phyloP scores from a whole-genome alignment of 2,329 filamentous ascomycete species.

The Colletotrichum sp. region DNA sequence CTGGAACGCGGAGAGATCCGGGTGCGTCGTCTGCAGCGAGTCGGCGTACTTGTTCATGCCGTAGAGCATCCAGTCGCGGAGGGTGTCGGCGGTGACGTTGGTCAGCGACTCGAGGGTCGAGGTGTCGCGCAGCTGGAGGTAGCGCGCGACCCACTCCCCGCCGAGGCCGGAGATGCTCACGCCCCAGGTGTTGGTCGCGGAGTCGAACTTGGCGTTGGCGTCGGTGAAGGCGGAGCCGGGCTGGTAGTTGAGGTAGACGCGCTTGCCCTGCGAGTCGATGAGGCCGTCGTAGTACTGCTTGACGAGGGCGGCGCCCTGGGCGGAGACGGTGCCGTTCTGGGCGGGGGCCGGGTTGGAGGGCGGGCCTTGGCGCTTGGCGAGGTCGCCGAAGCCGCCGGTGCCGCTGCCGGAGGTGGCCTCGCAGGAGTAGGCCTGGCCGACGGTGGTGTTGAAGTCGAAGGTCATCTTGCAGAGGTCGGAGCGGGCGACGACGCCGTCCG shows the following conservation, averaged over 20 bases:
- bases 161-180: conserved; percentile 1
- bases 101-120: conserved; percentile 43
- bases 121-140: conserved; percentile 34
- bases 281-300: conserved; percentile 35
- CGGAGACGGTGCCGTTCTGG: background rate
- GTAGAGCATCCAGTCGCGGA: conserved; percentile 55
- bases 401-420: conserved; percentile 43
- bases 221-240: conserved; percentile 36
- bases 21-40: conserved; percentile 38
- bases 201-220: conserved; percentile 35
- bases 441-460: conserved; percentile 2
- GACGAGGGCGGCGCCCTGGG: background rate
- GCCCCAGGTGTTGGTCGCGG: conserved; percentile 27
- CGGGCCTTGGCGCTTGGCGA: background rate
- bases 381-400: conserved; percentile 21
- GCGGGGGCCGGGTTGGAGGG: conserved; percentile 33
- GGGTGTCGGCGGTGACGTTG: conserved; percentile 56
- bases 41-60: conserved; percentile 43
- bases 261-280: conserved; percentile 37
- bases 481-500: conserved; percentile 44
- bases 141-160: conserved; percentile 40
- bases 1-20: conserved; percentile 33
- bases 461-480: conserved; percentile 17
- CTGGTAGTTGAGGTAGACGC: conserved; percentile 39
- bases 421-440: conserved; percentile 23